Evolutionary conservation across 768 basidiomycete species (phyloP).

Genomic region (button mushroom (Agaricus bisporus)): DNA sequence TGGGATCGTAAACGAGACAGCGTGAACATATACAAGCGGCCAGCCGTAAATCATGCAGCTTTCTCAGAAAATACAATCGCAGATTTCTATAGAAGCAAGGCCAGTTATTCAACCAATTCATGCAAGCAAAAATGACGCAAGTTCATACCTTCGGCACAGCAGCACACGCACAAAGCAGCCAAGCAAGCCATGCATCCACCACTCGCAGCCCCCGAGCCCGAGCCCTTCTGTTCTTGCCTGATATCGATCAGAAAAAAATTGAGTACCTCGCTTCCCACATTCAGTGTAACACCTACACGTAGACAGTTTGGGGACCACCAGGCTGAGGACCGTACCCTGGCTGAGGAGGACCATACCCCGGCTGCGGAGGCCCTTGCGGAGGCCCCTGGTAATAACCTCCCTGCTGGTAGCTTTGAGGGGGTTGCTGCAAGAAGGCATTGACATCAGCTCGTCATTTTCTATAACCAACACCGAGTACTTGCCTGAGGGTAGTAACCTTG

Average conservation of each 20-base stretch:
- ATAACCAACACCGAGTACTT: constrained; percentile 7
- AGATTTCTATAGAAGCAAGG: constrained; percentile 45
- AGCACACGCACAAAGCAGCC: constrained; percentile 58
- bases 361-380: constrained; percentile 33
- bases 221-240: constrained; percentile 43
- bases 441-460: not conserved
- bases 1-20: not conserved
- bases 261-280: not conserved
- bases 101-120: constrained; percentile 6
- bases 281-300: constrained; percentile 50
- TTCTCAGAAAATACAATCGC: constrained; percentile 62
- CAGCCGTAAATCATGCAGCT: not conserved
- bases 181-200: constrained; percentile 60
- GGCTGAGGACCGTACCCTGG: constrained; percentile 44
- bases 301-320: constrained; percentile 62
- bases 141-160: constrained; percentile 64
- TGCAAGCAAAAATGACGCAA: constrained; percentile 10
- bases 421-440: constrained; percentile 39
- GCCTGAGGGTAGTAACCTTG: constrained; percentile 66
- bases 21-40: not conserved
- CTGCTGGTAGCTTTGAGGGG: constrained; percentile 58
- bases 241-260: constrained; percentile 17
- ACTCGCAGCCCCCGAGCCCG: constrained; percentile 26
- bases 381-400: constrained; percentile 27
- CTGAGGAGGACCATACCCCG: constrained; percentile 45